Base-by-base conservation (phyloP, 257 asterid genomes). In the Cruciata laevipes region DNA sequence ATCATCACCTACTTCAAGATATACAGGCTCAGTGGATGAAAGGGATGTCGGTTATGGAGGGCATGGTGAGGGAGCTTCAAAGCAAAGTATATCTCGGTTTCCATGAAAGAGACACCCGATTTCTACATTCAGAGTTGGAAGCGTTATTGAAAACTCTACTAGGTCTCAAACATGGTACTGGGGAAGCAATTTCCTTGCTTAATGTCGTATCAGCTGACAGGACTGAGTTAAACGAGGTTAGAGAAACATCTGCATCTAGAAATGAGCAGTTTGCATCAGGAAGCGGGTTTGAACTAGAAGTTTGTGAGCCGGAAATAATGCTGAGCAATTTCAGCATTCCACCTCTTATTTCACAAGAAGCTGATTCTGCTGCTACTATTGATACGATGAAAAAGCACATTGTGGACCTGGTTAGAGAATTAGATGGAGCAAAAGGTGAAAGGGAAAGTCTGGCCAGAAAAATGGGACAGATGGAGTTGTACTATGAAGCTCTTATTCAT, bases 391-490 rank as follows among this genome's bases (percentile, higher is more conserved):
- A 85, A 71, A 86, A 74, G 63, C 89, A 93, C 63, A 87, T 90
- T 53, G 81, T 90, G 56, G 96, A 90, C 74, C 95, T 94, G 49
- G 86, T 84, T 51, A 81, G 97, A 69, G 99, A 94, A 76, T 76
- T 88, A 82, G 97, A 94, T n/a, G 96, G 87, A 57, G 84, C 89
- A 16, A 94, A 87, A 84, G 84, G 84, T 35, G 99, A 94, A 76
- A 90, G 86, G 79, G 96, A 88, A 79, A 81, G 67, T 64, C 90
- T 88, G 65, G 68, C 69, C 21, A 77, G 85, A 68, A 94, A 94
- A 83, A 87, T 87, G 99, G 73, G 82, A 77, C 95, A 94, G 80
- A 94, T 94, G 99, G 99, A 94, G 70, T 84, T 86, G 56, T 94
- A 94, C 69, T 90, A 94, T 8, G 99, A 94, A 81, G 89, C 96